Conservation (phyloP, 345 rosid genomes). For the Limnanthes douglasii region DNA sequence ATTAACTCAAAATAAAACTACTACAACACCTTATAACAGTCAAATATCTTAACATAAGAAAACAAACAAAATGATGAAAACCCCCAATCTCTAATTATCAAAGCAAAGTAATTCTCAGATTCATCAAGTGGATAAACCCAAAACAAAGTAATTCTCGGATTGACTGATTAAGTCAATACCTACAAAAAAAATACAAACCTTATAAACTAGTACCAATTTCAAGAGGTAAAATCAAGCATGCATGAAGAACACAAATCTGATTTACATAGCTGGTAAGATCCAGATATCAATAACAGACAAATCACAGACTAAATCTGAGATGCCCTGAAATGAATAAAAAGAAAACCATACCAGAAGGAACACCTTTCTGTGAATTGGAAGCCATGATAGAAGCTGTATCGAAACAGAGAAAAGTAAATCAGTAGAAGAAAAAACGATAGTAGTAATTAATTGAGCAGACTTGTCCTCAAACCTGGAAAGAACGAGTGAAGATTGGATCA, state of each 20-base stretch:
- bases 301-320: too few relatives aligned
- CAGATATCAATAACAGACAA: background rate
- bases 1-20: background rate
- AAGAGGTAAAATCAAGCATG: too few relatives aligned
- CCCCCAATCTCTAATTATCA: too few relatives aligned
- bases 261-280: background rate
- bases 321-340: too few relatives aligned
- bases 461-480: background rate
- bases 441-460: background rate
- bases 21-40: background rate
- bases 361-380: constrained; percentile 35
- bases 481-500: background rate
- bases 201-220: too few relatives aligned
- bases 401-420: constrained; percentile 7
- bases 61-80: background rate
- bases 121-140: too few relatives aligned
- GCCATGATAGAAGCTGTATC: constrained; percentile 31
- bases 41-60: background rate
- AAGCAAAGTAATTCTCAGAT: too few relatives aligned
- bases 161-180: too few relatives aligned
- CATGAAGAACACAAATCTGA: too few relatives aligned
- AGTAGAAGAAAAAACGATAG: background rate
- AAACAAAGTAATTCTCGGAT: too few relatives aligned
- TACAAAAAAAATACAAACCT: too few relatives aligned
- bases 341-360: constrained; percentile 32